These are phyloP conservation scores for Saccharata proteae DNA, from an alignment of 2,329 filamentous ascomycete genomes.

Conservation along the genomic window DNA sequence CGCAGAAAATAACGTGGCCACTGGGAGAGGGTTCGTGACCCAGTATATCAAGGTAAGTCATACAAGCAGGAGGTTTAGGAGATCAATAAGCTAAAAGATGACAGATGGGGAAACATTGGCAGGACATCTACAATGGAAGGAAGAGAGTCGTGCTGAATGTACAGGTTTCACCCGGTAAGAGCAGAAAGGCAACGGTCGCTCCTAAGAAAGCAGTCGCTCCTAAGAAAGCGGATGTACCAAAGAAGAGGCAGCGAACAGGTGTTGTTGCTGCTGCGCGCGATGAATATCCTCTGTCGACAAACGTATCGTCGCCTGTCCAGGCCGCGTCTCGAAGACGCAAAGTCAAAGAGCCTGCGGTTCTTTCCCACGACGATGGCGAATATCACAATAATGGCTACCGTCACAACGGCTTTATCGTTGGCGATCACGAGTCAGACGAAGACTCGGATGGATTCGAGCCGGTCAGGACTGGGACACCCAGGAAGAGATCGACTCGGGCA, in stretches of 20 bases:
- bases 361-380: constrained; percentile 13
- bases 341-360: constrained; percentile 9
- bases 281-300: constrained; percentile 49
- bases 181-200: constrained; percentile 17
- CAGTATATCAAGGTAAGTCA: constrained; percentile 56
- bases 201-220: constrained; percentile 12
- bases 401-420: constrained; percentile 24
- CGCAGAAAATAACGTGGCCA: constrained; percentile 55
- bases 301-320: constrained; percentile 53
- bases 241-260: constrained; percentile 17
- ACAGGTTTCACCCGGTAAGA: constrained; percentile 31
- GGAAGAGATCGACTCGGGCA: constrained; percentile 15
- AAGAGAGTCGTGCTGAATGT: constrained; percentile 41
- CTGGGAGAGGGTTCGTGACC: constrained; percentile 54
- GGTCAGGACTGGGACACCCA: constrained; percentile 10
- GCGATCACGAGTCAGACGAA: constrained; percentile 26
- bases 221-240: constrained; percentile 14
- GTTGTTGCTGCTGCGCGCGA: constrained; percentile 24
- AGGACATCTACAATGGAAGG: constrained; percentile 34
- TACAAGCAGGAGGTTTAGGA: constrained; percentile 2
- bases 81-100: constrained; percentile 11
- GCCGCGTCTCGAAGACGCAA: constrained; percentile 28
- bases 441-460: constrained; percentile 37
- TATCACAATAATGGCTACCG: constrained; percentile 22
- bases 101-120: constrained; percentile 31